Conservation (phyloP, 345 rosid genomes). For the Clausena lansium region DNA sequence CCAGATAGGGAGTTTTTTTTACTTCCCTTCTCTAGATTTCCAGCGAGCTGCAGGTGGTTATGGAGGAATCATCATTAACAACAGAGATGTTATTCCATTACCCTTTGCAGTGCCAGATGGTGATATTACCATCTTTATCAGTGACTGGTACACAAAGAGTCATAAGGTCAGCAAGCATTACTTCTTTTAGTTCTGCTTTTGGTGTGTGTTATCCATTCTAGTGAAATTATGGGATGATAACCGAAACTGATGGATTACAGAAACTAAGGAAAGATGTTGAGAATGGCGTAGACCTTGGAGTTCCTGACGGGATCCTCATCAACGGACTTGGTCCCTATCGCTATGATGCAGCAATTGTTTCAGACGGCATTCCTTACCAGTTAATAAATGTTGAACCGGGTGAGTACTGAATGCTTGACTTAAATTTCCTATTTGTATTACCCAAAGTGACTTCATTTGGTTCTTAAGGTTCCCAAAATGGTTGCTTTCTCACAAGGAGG, state of each 20-base stretch:
- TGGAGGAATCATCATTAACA: constrained; percentile 70
- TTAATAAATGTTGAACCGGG: constrained; percentile 83
- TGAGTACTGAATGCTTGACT: constrained; percentile 16
- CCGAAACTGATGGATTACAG: constrained; percentile 37
- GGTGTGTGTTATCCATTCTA: background rate
- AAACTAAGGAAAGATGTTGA: constrained; percentile 71
- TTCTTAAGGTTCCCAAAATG: background rate
- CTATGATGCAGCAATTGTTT: constrained; percentile 50
- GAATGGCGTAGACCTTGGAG: constrained; percentile 52
- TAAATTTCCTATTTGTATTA: no score
- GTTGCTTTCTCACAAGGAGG: background rate
- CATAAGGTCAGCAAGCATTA: constrained; percentile 55
- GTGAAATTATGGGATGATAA: constrained; percentile 9
- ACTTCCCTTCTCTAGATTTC: constrained; percentile 64
- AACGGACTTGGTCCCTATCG: constrained; percentile 86
- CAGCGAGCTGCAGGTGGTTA: constrained; percentile 83
- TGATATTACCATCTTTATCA: constrained; percentile 65
- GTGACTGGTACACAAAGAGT: constrained; percentile 76
- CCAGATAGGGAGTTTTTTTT: constrained; percentile 84
- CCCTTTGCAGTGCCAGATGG: constrained; percentile 73
- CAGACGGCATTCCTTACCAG: constrained; percentile 51
- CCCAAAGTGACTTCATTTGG: background rate
- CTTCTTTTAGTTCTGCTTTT: constrained; percentile 10
- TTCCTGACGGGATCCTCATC: constrained; percentile 74
- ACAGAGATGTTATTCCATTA: constrained; percentile 60